These are phyloP conservation scores for Chaetomium globosum DNA, from an alignment of 2,329 filamentous ascomycete genomes.

Conservation along the genomic window DNA sequence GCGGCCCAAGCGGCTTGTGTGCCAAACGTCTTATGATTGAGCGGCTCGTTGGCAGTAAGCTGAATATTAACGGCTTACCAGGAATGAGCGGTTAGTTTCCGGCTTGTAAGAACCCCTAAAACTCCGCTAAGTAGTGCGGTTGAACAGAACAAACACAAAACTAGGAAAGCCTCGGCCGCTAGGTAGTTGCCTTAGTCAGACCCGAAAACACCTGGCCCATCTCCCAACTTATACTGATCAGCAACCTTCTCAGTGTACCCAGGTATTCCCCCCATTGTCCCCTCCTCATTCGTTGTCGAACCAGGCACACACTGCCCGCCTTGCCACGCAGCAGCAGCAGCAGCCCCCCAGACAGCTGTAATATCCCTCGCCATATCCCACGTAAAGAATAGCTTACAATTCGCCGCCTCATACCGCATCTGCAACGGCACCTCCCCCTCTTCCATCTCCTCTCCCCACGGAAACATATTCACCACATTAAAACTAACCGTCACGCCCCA, in stretches of 20 bases:
- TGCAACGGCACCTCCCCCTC: slow-evolving; percentile 51
- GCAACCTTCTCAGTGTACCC: slow-evolving; percentile 18
- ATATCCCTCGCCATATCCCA: slow-evolving; percentile 52
- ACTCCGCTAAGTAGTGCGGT: too few species aligned
- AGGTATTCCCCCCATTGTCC: slow-evolving; percentile 23
- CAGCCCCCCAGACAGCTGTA: slow-evolving; percentile 52
- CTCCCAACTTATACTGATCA: slow-evolving; percentile 18
- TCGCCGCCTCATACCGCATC: slow-evolving; percentile 59
- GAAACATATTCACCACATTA: slow-evolving; percentile 24
- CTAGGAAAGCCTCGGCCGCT: too few species aligned
- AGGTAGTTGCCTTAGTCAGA: too few species aligned
- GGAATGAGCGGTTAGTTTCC: neutral
- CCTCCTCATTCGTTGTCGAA: slow-evolving; percentile 21
- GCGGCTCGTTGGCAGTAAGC: too few species aligned
- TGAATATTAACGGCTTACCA: too few species aligned
- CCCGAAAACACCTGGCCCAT: slow-evolving; percentile 14
- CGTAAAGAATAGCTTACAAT: slow-evolving; percentile 61
- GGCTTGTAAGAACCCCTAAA: too few species aligned
- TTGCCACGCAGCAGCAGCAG: slow-evolving; percentile 45
- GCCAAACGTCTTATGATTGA: too few species aligned
- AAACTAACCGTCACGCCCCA: neutral
- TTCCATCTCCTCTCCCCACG: slow-evolving; percentile 9
- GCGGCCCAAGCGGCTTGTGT: too few species aligned
- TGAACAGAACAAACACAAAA: too few species aligned
- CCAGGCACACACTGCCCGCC: slow-evolving; percentile 26